A percentile compares a stretch with the other conserved stretches of the same genome.
phyloP scores from a whole-genome alignment of 2,329 filamentous ascomycete species.

The Neurospora sp. region DNA sequence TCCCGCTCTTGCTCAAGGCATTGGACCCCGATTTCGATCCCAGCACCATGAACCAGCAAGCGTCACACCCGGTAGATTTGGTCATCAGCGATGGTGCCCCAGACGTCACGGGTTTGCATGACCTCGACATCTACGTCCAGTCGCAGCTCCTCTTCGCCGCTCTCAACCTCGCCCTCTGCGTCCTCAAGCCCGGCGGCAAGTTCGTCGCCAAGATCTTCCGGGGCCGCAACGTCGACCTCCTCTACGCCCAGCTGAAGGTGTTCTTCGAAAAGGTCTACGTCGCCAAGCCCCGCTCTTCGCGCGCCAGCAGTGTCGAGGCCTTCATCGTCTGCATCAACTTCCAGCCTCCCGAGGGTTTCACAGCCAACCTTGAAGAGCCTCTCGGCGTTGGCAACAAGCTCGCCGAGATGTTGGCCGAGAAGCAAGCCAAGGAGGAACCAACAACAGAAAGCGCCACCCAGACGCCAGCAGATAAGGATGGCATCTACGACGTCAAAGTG shows the following conservation, averaged over 20 bases:
- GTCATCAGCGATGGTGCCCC: constrained; percentile 93
- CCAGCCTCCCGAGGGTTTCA: constrained; percentile 65
- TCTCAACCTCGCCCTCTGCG: constrained; percentile 84
- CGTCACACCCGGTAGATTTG: constrained; percentile 75
- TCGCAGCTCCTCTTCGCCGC: constrained; percentile 91
- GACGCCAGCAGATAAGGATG: constrained; percentile 20
- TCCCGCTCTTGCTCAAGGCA: constrained; percentile 76
- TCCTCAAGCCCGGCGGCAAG: constrained; percentile 83
- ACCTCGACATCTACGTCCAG: constrained; percentile 97
- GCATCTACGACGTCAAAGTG: constrained; percentile 37
- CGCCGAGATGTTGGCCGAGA: constrained; percentile 37
- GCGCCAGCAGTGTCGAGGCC: constrained; percentile 93
- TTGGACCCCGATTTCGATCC: constrained; percentile 63
- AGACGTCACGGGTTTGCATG: constrained; percentile 92
- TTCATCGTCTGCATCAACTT: constrained; percentile 91
- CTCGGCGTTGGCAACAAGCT: constrained; percentile 54
- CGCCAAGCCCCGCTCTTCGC: constrained; percentile 84
- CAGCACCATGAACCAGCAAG: constrained; percentile 35
- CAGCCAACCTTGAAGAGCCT: constrained; percentile 64
- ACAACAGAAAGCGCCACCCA: not conserved
- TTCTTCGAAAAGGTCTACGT: constrained; percentile 84
- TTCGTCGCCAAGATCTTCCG: constrained; percentile 98
- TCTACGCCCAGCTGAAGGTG: constrained; percentile 87
- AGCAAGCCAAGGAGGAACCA: constrained; percentile 20
- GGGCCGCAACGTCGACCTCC: constrained; percentile 85